Conservation (phyloP, 192 early-diverging fungal species). For the Lobosporangium transversale region DNA sequence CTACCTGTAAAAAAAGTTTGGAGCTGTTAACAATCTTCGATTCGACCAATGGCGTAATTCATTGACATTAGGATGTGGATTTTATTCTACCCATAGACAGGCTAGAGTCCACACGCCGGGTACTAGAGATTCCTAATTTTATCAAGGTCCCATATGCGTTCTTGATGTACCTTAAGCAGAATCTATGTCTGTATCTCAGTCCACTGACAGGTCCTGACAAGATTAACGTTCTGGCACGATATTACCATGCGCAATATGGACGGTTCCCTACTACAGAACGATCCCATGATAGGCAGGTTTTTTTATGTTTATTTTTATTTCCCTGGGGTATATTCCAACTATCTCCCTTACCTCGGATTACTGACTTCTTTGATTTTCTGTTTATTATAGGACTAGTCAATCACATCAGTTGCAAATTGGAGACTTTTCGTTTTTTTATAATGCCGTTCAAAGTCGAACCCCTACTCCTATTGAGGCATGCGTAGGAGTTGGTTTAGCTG, state of each 20-base stretch:
- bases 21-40: no score
- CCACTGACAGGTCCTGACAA: conserved; percentile 57
- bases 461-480: conserved; percentile 53
- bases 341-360: conserved; percentile 2
- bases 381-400: background rate
- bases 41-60: no score
- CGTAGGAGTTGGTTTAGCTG: conserved; percentile 64
- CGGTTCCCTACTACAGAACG: conserved; percentile 12
- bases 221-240: conserved; percentile 37
- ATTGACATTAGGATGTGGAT: conserved; percentile 86
- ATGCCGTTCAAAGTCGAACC: conserved; percentile 47
- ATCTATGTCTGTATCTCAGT: conserved; percentile 56
- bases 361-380: no score
- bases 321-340: background rate
- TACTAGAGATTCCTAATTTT: conserved; percentile 60
- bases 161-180: conserved; percentile 73
- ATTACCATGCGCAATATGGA: conserved; percentile 56
- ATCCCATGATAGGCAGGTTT: conserved; percentile 28
- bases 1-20: no score
- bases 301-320: background rate
- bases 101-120: conserved; percentile 46
- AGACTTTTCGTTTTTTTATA: conserved; percentile 66
- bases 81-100: conserved; percentile 78
- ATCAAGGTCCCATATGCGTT: conserved; percentile 70
- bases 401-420: conserved; percentile 47